Percentiles rank a stretch among this genome's conserved stretches.
These are phyloP conservation scores for Ganoderma multipileum DNA, from an alignment of 1,284 basidiomycete genomes.

Conservation along the genomic window DNA sequence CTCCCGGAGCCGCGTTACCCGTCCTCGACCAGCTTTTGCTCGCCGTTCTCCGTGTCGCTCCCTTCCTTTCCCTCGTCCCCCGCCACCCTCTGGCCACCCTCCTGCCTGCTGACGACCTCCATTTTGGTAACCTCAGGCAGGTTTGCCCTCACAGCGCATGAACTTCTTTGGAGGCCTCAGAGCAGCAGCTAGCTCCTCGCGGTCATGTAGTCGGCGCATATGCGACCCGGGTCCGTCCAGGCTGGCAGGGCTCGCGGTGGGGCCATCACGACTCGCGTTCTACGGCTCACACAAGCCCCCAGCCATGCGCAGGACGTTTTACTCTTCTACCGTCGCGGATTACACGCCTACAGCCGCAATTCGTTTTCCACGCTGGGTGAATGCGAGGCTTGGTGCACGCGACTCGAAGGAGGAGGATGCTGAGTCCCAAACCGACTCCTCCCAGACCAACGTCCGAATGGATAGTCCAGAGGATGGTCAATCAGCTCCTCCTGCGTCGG, in stretches of 20 bases:
- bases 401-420: slow-evolving; percentile 24
- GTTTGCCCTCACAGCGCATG: slow-evolving; percentile 31
- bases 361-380: slow-evolving; percentile 41
- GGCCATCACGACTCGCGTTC: slow-evolving; percentile 22
- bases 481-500: slow-evolving; percentile 37
- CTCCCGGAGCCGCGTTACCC: slow-evolving; percentile 15
- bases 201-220: slow-evolving; percentile 38
- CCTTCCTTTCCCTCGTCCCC: slow-evolving; percentile 7
- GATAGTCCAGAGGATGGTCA: slow-evolving; percentile 37
- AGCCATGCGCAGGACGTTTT: slow-evolving; percentile 35
- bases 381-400: slow-evolving; percentile 29
- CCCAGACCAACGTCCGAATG: slow-evolving; percentile 29
- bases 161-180: slow-evolving; percentile 38
- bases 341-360: slow-evolving; percentile 35
- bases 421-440: slow-evolving; percentile 26
- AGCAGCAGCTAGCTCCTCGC: slow-evolving; percentile 32
- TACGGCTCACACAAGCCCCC: slow-evolving; percentile 16
- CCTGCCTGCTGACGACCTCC: slow-evolving; percentile 8
- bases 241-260: slow-evolving; percentile 16
- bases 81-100: neutral
- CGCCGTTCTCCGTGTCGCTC: slow-evolving; percentile 13
- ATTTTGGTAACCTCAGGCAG: slow-evolving; percentile 23
- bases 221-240: slow-evolving; percentile 37
- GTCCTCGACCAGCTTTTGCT: slow-evolving; percentile 22
- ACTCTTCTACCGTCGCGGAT: slow-evolving; percentile 41